Base-by-base conservation (phyloP, 1,284 basidiomycete genomes). In the Naganishia cerealis region DNA sequence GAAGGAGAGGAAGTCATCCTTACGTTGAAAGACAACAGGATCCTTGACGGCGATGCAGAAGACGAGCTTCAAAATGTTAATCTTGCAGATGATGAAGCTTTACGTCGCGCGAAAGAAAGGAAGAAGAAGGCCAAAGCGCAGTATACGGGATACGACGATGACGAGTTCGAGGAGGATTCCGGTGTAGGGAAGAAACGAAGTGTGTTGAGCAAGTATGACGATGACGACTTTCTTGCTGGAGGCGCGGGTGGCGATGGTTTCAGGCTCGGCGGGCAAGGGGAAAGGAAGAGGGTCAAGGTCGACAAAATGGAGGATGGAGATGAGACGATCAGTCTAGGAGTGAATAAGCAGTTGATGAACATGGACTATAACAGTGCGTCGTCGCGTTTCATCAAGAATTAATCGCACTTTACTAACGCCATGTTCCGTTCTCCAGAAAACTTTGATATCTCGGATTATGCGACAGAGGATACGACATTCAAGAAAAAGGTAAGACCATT, bases 101-200 rank as follows among this genome's bases (percentile, higher is more conserved):
- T 86, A 26, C 87, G 90, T 77, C 79, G 77, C 2, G 75, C 76
- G 0, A 75, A 88, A 88, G 82, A 90, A 87, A 66, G 85, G 48
- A 96, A 96, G 81, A 90, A 90, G 65, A 96, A 95, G 81, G 90
- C 87, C 55, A 86, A 87, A 54, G 75, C 72, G 24, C 88, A 91
- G 75, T 99, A 99, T 77, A 95, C 91, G 0, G 95, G 95, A 26
- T 93, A 94, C 77, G 95, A 99, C 75, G 95, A 99, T 74, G 93
- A 96, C 3, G 94, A 97, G 75, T 94, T 95, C 72, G 81, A 78
- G 29, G 79, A 82, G 18, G 85, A 86, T 36, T 88, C 89, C 43
- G 61, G 53, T 1, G 39, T 57, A 2, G 92, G 91, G 24, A 84
- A 88, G 83, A 92, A 91, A 77, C 86, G 87, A 15, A 86, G 90